Base-by-base conservation (phyloP, 257 asterid species). In the Avicennia marina region DNA sequence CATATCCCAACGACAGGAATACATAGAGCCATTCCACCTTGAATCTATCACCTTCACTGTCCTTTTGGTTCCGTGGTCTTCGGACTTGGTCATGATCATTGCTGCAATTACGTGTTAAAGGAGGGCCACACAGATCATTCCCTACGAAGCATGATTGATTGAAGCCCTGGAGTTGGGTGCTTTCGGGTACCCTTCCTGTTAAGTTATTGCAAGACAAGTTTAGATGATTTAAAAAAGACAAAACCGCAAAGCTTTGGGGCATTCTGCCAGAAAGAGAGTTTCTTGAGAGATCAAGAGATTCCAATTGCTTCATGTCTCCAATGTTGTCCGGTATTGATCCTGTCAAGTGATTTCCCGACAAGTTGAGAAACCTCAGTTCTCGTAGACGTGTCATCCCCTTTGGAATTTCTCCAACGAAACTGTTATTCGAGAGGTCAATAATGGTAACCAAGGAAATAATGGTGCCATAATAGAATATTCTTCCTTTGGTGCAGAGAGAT, bases 391-490 rank as follows among this genome's bases (percentile, higher is more conserved):
- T 68, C 4, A 78, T 0, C 22, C 49, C 77, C 26, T 12, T 29
- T 10, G 78, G 81, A 27, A 78, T 71, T 2, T 57, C 62, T 17
- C 81, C 78, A 17, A 45, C 42, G 2, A 77, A 26, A 6, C 62
- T 56, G 18, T 76, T 76, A 4, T 22, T 49, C 0, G 82, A 76
- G 34, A 76, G 68, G 31, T 70, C 69, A 11, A 77, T 21, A 18
- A 12, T 31, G 1, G 57, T 63, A n/a, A 78, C 72, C 41, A 68
- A 52, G 2, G 24, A 6, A 19, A 71, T 65, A 54, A 25, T 58
- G 15, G 29, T 44, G 6, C 31, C 62, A 18, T 68, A 71, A 12
- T 31, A 13, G 5, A 32, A n/a, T 1, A 13, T 39, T 2, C 1
- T 34, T 27, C 75, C 75, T 55, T 78, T 78, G 8, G 66, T 68